Conservation (phyloP, 1,284 basidiomycete genomes). For the Cryptococcus amylolentus region DNA sequence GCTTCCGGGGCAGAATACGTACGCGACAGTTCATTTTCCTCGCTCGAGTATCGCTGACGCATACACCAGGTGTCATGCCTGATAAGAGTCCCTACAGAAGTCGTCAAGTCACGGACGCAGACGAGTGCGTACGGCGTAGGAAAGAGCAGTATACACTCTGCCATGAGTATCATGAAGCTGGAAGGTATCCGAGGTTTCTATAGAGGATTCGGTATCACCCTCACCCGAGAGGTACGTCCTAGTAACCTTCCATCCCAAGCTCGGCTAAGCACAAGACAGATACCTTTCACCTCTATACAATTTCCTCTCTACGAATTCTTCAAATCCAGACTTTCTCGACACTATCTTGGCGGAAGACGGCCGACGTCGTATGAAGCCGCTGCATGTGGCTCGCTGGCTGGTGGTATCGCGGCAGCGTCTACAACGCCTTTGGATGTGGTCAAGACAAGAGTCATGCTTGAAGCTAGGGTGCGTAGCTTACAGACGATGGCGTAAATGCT, state of each 20-base stretch:
- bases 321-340: slow-evolving; percentile 61
- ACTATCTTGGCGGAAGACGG: slow-evolving; percentile 51
- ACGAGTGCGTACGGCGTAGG: slow-evolving; percentile 63
- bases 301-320: slow-evolving; percentile 94
- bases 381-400: slow-evolving; percentile 84
- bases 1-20: slow-evolving; percentile 82
- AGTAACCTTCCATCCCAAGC: not conserved
- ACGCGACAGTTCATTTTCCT: slow-evolving; percentile 18
- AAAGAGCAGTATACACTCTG: slow-evolving; percentile 40
- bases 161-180: slow-evolving; percentile 55
- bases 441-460: slow-evolving; percentile 97
- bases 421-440: slow-evolving; percentile 96
- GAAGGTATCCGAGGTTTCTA: slow-evolving; percentile 71
- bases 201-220: slow-evolving; percentile 71
- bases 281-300: slow-evolving; percentile 96
- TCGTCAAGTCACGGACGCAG: slow-evolving; percentile 83
- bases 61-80: slow-evolving; percentile 75
- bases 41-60: not conserved
- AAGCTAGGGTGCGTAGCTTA: slow-evolving; percentile 61
- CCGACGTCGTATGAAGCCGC: slow-evolving; percentile 81
- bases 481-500: not conserved
- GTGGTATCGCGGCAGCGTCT: slow-evolving; percentile 79
- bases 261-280: slow-evolving; percentile 53
- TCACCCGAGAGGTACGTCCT: slow-evolving; percentile 65
- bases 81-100: slow-evolving; percentile 89